Base-by-base conservation (phyloP, 805 yeast species). In the Hanseniaspora nectarophila region DNA sequence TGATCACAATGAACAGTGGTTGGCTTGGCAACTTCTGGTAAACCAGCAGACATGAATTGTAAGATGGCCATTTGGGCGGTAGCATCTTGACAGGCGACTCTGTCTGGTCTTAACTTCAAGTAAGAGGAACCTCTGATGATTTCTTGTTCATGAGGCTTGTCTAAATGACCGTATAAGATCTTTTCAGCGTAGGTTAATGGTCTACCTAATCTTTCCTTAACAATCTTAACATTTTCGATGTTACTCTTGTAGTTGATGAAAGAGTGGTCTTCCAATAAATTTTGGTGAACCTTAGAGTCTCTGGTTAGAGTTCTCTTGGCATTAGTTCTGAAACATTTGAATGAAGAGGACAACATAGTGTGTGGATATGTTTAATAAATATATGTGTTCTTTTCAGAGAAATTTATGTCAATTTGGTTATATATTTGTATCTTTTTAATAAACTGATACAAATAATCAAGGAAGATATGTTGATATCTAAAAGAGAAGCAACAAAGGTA, bases 71-170 rank as follows among this genome's bases (percentile, higher is more conserved):
- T 89, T 75, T 89, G 97, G 54, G 97, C 97, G 54, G 96, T 87
- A 54, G 97, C 97, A 75, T 89, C 97, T 75, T 89, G 97, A 84
- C 95, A 88, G 46, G 97, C 97, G 56, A 90, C 97, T 70, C 97
- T 81, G 70, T 89, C 97, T 53, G 97, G 97, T 72, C 95, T 82
- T 67, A 90, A 77, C 73, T 90, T 90, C 70, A 89, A 77, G 73
- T 90, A 90, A 46, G 92, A 82, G 54, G 80, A 77, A 66, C 97
- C 97, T 69, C 97, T 82, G 70, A 72, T 77, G 61, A 84, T 79
- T 58, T 83, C 81, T 71, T 87, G 87, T 60, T 78, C 88, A 61
- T 84, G 89, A 57, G 97, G 97, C 64, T 90, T 79, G 65, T 85
- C 95, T 68, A 90, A 77, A 73, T 90, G 97, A 58, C 95, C 90